Evolutionary conservation across 768 basidiomycete species (phyloP).

Genomic region (Leccinum uliginosum): DNA sequence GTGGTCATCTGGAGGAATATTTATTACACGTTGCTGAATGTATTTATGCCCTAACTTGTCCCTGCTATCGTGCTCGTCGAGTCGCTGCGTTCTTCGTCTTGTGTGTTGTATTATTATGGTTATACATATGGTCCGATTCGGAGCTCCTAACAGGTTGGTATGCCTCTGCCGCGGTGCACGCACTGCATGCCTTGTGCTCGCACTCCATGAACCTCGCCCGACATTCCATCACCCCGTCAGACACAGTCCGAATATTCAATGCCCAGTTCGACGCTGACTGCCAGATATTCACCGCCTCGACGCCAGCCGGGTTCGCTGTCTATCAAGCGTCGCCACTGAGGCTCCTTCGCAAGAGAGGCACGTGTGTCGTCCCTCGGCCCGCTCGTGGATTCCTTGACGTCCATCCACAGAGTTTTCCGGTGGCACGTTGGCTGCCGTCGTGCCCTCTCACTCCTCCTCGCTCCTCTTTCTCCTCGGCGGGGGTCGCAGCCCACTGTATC

Average conservation of each 20-base stretch:
- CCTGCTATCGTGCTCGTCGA: conserved; percentile 17
- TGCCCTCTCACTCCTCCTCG: conserved; percentile 79
- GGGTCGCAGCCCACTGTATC: conserved; percentile 82
- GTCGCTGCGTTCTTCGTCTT: conserved; percentile 15
- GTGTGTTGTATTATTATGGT: conserved; percentile 24
- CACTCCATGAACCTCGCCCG: conserved; percentile 79
- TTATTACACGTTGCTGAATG: conserved; percentile 18
- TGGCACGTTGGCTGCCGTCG: conserved; percentile 71
- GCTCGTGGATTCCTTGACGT: conserved; percentile 14
- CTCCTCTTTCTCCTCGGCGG: conserved; percentile 85
- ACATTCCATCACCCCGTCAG: conserved; percentile 75
- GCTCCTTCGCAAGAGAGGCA: conserved; percentile 80
- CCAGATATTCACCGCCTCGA: conserved; percentile 75
- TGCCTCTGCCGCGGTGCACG: conserved; percentile 13
- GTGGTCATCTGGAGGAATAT: conserved; percentile 13
- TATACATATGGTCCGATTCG: conserved; percentile 7
- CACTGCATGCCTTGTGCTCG: conserved; percentile 12
- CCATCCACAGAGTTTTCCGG: conserved; percentile 59
- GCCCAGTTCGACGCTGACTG: conserved; percentile 77
- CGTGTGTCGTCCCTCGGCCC: conserved; percentile 7
- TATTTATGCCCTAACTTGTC: conserved; percentile 22
- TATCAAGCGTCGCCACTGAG: conserved; percentile 74
- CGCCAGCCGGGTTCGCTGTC: conserved; percentile 78
- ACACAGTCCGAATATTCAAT: conserved; percentile 71
- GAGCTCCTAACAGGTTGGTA: conserved; percentile 18